phyloP scores from a whole-genome alignment of 2,329 filamentous ascomycete genomes.

The Thelonectria blattea region DNA sequence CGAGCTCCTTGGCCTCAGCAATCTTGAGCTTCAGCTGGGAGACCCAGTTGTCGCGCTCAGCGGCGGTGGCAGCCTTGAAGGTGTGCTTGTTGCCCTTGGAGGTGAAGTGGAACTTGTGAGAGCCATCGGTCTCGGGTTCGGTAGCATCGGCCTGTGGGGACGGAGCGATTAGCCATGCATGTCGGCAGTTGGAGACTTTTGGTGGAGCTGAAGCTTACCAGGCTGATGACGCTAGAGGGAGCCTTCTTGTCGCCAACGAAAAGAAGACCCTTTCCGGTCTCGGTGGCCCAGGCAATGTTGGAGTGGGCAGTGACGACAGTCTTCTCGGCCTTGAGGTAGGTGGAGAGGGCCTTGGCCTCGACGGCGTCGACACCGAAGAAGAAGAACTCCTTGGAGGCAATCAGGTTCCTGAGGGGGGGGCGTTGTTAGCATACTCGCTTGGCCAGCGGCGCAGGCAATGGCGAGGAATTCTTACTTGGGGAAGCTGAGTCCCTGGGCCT shows the following conservation, averaged over 20 bases:
- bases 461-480: conserved; percentile 73
- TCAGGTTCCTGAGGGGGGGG: conserved; percentile 71
- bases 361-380: conserved; percentile 79
- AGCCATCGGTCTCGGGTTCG: conserved; percentile 77
- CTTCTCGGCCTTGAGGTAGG: conserved; percentile 91
- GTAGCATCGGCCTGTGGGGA: conserved; percentile 60
- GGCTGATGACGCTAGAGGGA: conserved; percentile 81
- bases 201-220: conserved; percentile 64
- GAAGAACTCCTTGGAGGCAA: conserved; percentile 93
- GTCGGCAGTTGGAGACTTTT: conserved; percentile 27
- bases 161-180: conserved; percentile 18
- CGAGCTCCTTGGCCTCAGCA: conserved; percentile 82
- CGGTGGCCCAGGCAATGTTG: conserved; percentile 84
- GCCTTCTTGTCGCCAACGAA: conserved; percentile 88
- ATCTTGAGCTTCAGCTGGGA: conserved; percentile 81
- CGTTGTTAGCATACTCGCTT: conserved; percentile 31
- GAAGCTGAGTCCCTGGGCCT: conserved; percentile 78
- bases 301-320: conserved; percentile 74
- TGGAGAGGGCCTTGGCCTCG: conserved; percentile 73
- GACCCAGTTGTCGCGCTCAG: conserved; percentile 94
- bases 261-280: conserved; percentile 94
- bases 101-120: conserved; percentile 85
- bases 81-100: conserved; percentile 88
- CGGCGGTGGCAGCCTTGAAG: conserved; percentile 78
- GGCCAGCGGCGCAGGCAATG: background rate